Evolutionary conservation across 2,329 filamentous ascomycete species (phyloP), one percentile per base, ranked within the genome.

Genomic region (Clarireedia homoeocarpa): DNA sequence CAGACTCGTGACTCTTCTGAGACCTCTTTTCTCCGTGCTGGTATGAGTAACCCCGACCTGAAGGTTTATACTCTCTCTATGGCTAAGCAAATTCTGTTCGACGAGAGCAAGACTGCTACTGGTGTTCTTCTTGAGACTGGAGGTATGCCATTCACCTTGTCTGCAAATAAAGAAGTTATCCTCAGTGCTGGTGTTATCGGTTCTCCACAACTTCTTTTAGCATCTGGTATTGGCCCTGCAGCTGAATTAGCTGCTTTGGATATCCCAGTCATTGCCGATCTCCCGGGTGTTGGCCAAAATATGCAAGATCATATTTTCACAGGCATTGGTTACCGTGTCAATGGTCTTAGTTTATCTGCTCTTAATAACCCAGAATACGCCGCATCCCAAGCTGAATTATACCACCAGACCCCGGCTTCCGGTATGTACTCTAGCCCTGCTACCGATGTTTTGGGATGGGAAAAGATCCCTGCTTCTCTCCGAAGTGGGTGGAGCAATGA

Each of bases 231-330:
- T 34, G 77, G 76, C 0, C 71, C 74, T 0, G 69, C 67, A 1
- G 64, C 68, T 2, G 71, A 76, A 36, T 69, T 81, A 2, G 52
- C 70, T 10, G 64, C 69, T 23, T 70, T 75, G 51, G 65, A 72
- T 24, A 80, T 81, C 36, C 65, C 71, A 0, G 62, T 77, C 3
- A 58, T 80, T 1, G 69, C 70, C 10, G 71, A 77, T 38, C 70
- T 75, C 1, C 73, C 73, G 0, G 77, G 77, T 2, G 78, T 80
- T 2, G 78, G 77, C 5, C 69, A 77, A 59, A 73, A 75, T 54
- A 70, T 80, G 62, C 70, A 71, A 55, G 77, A 79, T 51, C 69
- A 71, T 46, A 38, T 59, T 1, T 53, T 62, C 46, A 52, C 53
- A 10, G 51, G 51, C 57, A 39, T 51, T 20, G 23, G 30, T 39